Base-by-base conservation (phyloP, 768 basidiomycete species). In the Leccinum rimulosum region DNA sequence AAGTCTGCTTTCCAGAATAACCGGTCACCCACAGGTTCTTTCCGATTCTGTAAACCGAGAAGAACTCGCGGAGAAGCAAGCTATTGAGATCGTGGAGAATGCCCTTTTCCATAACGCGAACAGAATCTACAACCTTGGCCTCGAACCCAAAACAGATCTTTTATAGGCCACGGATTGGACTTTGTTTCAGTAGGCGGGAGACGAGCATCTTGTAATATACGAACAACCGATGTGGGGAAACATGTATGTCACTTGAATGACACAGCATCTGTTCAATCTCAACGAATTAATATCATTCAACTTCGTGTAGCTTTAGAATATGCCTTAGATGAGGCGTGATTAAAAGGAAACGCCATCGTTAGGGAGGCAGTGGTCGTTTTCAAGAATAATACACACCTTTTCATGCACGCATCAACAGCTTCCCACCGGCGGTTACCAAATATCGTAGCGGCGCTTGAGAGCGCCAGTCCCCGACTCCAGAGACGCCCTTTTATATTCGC, bases 101-200 rank as follows among this genome's bases (percentile, higher is more conserved):
- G 80, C 80, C 3, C 74, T 92, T 31, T 91, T 91, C 66, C 76
- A 84, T 54, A 92, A 84, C 50, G 80, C 91, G 5, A 87, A 88
- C 69, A 74, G 69, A 33, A 52, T 91, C 17, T 92, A 92, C 65
- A 75, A 77, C 8, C 72, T 91, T 51, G 79, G 76, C 2, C 74
- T 89, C 45, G 55, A 72, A 52, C 77, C 77, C 0, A 54, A 74
- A 35, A 43, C 38, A 10, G 25, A 12, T 17, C 45, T 68, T 6
- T 54, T 68, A 14, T 51, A n/a, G 38, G 49, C 10, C 40, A 35
- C 19, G 25, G 36, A 10, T 19, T 10, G 2, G n/a, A 40, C 40
- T 43, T 43, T 19, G 15, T 38, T 43, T 19, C 40, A 19, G n/a
- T 43, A 10, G 40, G 40, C 40, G 40, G n/a, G 40, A 43, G 10